These are phyloP conservation scores for Podospora sp. DNA, from an alignment of 495 filamentous ascomycete genomes.

Conservation along the genomic window DNA sequence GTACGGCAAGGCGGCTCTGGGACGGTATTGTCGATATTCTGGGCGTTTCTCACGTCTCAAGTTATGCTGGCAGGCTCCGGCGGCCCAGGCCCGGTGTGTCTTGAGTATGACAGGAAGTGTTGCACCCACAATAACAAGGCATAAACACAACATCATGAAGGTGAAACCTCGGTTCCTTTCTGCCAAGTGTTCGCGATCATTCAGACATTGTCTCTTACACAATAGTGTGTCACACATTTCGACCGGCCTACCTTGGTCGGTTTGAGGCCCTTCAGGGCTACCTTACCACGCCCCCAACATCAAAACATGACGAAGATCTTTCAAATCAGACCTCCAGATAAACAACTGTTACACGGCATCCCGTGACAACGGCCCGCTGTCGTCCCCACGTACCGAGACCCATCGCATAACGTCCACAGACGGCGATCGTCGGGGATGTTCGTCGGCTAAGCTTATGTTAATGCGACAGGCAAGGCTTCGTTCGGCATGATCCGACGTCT, in stretches of 20 bases:
- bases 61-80: too few relatives aligned
- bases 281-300: neutral
- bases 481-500: neutral
- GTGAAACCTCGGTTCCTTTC: too few relatives aligned
- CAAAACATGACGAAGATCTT: slow-evolving; percentile 9
- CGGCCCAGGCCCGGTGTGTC: too few relatives aligned
- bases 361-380: neutral
- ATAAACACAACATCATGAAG: too few relatives aligned
- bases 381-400: neutral
- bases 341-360: neutral
- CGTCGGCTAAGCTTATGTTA: neutral
- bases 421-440: neutral
- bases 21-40: too few relatives aligned
- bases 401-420: neutral
- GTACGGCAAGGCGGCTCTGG: too few relatives aligned
- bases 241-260: neutral
- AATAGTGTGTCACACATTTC: neutral
- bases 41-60: too few relatives aligned
- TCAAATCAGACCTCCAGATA: neutral
- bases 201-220: too few relatives aligned
- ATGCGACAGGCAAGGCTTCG: neutral
- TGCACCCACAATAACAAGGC: too few relatives aligned
- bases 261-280: neutral
- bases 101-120: too few relatives aligned
- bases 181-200: too few relatives aligned